These are phyloP conservation scores for Lachancea waltii DNA, from an alignment of 805 yeast species.

Conservation along the genomic window DNA sequence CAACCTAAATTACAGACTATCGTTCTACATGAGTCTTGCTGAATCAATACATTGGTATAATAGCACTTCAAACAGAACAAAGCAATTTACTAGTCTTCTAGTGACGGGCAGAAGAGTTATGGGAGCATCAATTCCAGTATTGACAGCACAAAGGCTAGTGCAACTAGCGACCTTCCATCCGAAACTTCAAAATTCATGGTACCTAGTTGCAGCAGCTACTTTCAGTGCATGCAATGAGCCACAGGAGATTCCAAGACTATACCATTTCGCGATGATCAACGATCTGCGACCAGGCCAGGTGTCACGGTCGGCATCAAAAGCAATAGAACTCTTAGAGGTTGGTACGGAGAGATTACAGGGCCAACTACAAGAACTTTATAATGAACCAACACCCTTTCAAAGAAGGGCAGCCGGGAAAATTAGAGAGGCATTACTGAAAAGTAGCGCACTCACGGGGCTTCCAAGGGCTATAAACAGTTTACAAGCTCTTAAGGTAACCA, in stretches of 20 bases:
- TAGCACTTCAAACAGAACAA: too few relatives aligned
- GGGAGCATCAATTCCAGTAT: slow-evolving; percentile 4
- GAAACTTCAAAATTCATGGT: slow-evolving; percentile 57
- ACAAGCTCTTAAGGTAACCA: slow-evolving; percentile 52
- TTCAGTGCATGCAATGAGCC: slow-evolving; percentile 79
- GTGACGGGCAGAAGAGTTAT: too few relatives aligned
- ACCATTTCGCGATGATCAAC: slow-evolving; percentile 52
- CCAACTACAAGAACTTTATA: slow-evolving; percentile 18
- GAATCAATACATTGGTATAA: too few relatives aligned
- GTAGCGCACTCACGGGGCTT: slow-evolving; percentile 73
- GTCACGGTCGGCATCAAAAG: slow-evolving; percentile 19
- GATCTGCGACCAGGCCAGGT: slow-evolving; percentile 1
- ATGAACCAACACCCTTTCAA: slow-evolving; percentile 18
- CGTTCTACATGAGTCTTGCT: too few relatives aligned
- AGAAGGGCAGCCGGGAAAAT: slow-evolving; percentile 43
- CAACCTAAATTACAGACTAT: too few relatives aligned
- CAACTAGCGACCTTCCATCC: slow-evolving; percentile 39
- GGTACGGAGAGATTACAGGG: slow-evolving; percentile 7
- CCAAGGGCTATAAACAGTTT: slow-evolving; percentile 82
- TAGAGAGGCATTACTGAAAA: slow-evolving; percentile 72
- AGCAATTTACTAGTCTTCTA: too few relatives aligned
- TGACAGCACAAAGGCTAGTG: slow-evolving; percentile 26
- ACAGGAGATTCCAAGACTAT: slow-evolving; percentile 66
- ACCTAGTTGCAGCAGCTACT: slow-evolving; percentile 71
- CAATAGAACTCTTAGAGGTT: slow-evolving; percentile 13